A percentile compares a stretch with the other conserved stretches of the same genome.
Conservation (phyloP, 1,139 yeast species). For the Hyphopichia pseudoburtonii region DNA sequence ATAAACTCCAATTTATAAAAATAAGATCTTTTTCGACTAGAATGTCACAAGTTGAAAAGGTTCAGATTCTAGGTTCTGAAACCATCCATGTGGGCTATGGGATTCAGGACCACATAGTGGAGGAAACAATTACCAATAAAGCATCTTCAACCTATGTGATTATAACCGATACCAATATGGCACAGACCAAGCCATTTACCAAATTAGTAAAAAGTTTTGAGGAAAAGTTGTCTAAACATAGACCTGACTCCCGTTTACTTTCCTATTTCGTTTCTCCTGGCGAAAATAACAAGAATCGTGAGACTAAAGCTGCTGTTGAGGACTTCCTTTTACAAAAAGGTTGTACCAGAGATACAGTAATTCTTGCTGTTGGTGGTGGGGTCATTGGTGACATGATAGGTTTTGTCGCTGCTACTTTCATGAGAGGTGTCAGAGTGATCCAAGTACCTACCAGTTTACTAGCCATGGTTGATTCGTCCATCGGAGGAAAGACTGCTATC, state of each 20-base stretch:
- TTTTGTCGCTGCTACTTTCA: slow-evolving; percentile 95
- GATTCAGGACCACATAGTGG: slow-evolving; percentile 72
- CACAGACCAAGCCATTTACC: slow-evolving; percentile 60
- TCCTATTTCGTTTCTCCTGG: slow-evolving; percentile 86
- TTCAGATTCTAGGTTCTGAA: slow-evolving; percentile 76
- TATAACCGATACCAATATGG: slow-evolving; percentile 83
- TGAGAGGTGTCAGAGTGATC: slow-evolving; percentile 95
- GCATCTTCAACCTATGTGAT: slow-evolving; percentile 90
- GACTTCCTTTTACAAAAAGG: slow-evolving; percentile 83
- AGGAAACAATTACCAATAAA: slow-evolving; percentile 59
- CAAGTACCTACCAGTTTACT: slow-evolving; percentile 93
- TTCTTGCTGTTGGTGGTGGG: slow-evolving; percentile 97
- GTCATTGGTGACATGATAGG: slow-evolving; percentile 99
- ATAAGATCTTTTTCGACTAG: slow-evolving; percentile 3
- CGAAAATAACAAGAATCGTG: slow-evolving; percentile 84
- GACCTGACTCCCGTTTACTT: slow-evolving; percentile 62
- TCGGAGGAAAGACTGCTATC: slow-evolving; percentile 98
- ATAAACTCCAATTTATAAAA: no score
- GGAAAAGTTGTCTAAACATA: slow-evolving; percentile 21
- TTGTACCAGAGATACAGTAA: slow-evolving; percentile 94
- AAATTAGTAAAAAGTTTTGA: slow-evolving; percentile 37
- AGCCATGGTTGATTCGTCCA: slow-evolving; percentile 97
- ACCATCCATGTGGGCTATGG: slow-evolving; percentile 90
- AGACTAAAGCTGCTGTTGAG: slow-evolving; percentile 90
- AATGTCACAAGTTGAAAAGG: slow-evolving; percentile 47